Conservation (phyloP, 2,329 filamentous ascomycete species). For the Fusarium sp. region DNA sequence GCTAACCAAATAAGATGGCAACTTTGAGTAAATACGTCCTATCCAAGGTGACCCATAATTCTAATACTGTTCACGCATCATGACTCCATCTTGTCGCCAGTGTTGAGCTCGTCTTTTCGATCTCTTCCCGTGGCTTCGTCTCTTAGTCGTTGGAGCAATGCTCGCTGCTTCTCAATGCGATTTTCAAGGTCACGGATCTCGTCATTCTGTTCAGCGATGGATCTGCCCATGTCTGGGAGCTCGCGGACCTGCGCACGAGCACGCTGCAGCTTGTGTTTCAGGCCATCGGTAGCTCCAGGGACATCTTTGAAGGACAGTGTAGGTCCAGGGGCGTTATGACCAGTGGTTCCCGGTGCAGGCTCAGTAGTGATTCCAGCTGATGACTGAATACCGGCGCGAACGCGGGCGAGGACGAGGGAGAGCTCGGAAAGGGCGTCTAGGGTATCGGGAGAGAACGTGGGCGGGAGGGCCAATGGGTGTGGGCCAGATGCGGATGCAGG, state of each 20-base stretch:
- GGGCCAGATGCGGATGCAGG: constrained; percentile 35
- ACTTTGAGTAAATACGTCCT: background rate
- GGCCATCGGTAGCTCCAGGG: constrained; percentile 78
- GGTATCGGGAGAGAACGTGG: constrained; percentile 80
- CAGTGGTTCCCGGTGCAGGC: constrained; percentile 53
- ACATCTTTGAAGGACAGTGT: constrained; percentile 76
- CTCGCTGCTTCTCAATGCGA: constrained; percentile 71
- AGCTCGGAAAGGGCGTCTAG: constrained; percentile 90
- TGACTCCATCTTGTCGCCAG: constrained; percentile 58
- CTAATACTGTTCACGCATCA: constrained; percentile 36
- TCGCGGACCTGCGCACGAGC: constrained; percentile 75
- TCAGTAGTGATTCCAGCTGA: constrained; percentile 56
- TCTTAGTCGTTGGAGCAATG: constrained; percentile 66
- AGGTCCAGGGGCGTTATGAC: constrained; percentile 51
- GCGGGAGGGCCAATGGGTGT: constrained; percentile 65
- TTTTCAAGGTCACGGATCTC: constrained; percentile 77
- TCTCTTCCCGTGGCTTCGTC: constrained; percentile 57
- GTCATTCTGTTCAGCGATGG: constrained; percentile 74
- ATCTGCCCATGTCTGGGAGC: constrained; percentile 77
- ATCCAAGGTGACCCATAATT: constrained; percentile 15
- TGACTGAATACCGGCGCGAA: constrained; percentile 67
- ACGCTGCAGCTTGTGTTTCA: constrained; percentile 87
- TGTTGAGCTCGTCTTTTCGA: constrained; percentile 47
- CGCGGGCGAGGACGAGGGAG: constrained; percentile 79
- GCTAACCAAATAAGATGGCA: constrained; percentile 10